Evolutionary conservation across 192 early-diverging fungal species (phyloP).

Genomic region (Rhizoclosmatium sp.): DNA sequence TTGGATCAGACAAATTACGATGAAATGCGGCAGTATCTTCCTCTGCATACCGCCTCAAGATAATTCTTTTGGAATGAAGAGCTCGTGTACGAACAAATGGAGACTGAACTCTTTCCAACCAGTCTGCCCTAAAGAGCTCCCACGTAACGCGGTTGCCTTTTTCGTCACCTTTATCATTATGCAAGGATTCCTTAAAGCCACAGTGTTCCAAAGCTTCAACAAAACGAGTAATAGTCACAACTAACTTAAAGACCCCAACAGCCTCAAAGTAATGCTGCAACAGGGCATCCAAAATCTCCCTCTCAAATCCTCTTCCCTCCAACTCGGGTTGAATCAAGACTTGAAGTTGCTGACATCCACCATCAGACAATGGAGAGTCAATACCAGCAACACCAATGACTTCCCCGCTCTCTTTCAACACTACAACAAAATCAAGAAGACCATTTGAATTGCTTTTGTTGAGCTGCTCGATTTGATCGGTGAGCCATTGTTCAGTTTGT

Average conservation of each 20-base stretch:
- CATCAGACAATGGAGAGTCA: neutral
- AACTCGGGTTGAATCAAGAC: neutral
- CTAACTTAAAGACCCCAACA: neutral
- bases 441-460: no score
- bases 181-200: neutral
- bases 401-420: no score
- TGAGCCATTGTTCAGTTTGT: no score
- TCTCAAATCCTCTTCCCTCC: neutral
- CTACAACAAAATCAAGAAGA: no score
- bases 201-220: neutral
- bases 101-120: neutral
- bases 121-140: neutral
- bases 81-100: neutral
- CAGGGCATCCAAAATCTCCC: neutral
- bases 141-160: neutral
- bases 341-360: neutral
- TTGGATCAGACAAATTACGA: neutral
- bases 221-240: neutral
- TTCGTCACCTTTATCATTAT: neutral
- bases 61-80: neutral
- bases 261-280: neutral
- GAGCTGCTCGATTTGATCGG: no score
- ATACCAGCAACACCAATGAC: neutral
- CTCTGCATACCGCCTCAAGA: neutral
- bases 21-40: constrained; percentile 4